Evolutionary conservation across 2,329 filamentous ascomycete species (phyloP), one percentile per base, ranked within the genome.

Genomic region (Phialemonium atrogriseum): DNA sequence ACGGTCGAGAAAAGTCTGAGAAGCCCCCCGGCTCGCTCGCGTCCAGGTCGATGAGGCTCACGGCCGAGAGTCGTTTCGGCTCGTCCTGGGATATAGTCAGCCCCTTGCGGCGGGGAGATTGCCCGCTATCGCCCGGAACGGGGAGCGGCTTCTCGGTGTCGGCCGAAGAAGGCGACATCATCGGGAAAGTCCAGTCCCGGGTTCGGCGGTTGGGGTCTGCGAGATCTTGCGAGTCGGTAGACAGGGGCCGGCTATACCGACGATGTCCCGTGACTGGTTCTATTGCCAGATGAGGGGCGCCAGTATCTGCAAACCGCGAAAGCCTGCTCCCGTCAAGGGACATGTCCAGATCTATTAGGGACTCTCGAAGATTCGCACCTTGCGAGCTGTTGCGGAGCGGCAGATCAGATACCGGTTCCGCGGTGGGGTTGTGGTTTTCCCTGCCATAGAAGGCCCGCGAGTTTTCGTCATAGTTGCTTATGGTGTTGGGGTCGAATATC

Each of bases 401-500:
- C 9, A 78, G 55, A 43, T 77, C 73, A 1, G 71, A 74, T 9
- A n/a, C n/a, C n/a, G n/a, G n/a, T n/a, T n/a, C n/a, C n/a, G n/a
- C n/a, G 41, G 36, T 7, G 49, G 32, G 7, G 43, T 37, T 14
- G 44, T 41, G 10, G 48, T 40, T 8, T 43, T 34, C 13, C 16
- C 55, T 58, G 7, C 68, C 68, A 41, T 78, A 78, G 41, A 77
- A 75, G 27, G 59, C 59, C 23, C 68, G 59, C 13, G 70, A 73
- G 36, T 77, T 77, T 36, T 77, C 73, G 16, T 74, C 64, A 36
- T 79, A 79, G 35, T 64, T 74, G 2, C 71, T 70, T 19, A 73
- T 64, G 0, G 74, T 77, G 45, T 77, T 73, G 4, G 72, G 72
- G 33, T 79, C 73, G 43, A 79, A 79, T 0, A 78, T 59, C 35